phyloP scores from a whole-genome alignment of 176 grass and related monocot genomes.

The Luzula sylvatica region DNA sequence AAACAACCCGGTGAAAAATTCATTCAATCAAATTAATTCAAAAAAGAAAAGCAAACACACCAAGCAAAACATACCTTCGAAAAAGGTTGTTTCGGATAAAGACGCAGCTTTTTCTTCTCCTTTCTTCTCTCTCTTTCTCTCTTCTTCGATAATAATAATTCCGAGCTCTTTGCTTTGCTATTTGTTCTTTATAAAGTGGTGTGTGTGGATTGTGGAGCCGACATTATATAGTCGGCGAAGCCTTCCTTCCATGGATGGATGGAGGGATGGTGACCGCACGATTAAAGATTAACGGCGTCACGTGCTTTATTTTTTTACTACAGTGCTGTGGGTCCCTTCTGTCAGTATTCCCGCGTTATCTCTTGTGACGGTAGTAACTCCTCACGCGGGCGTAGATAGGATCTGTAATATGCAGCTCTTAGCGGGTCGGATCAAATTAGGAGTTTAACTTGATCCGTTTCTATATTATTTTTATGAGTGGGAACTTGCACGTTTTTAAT shows the following conservation, averaged over 20 bases:
- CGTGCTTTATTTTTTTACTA: not conserved
- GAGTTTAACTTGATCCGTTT: too few relatives aligned
- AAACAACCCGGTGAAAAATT: too few relatives aligned
- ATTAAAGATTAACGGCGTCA: constrained; percentile 16
- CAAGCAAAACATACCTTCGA: not conserved
- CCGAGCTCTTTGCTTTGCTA: constrained; percentile 9
- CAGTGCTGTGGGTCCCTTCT: constrained; percentile 5
- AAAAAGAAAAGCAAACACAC: not conserved
- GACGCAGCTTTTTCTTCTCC: not conserved
- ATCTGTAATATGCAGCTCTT: too few relatives aligned
- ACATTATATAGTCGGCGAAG: too few relatives aligned
- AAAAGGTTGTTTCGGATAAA: constrained; percentile 10
- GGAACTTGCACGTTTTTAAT: too few relatives aligned
- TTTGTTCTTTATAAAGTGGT: not conserved
- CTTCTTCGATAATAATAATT: constrained; percentile 22
- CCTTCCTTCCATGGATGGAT: not conserved
- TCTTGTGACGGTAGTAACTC: too few relatives aligned
- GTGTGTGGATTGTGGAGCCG: not conserved
- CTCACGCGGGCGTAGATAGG: too few relatives aligned
- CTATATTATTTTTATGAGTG: too few relatives aligned
- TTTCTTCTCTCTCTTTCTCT: not conserved
- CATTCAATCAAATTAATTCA: not conserved
- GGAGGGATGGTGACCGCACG: not conserved
- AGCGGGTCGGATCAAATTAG: too few relatives aligned
- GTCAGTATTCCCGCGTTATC: constrained; percentile 47